These are phyloP conservation scores for Mycena crocata DNA, from an alignment of 768 basidiomycete species.

Conservation along the genomic window DNA sequence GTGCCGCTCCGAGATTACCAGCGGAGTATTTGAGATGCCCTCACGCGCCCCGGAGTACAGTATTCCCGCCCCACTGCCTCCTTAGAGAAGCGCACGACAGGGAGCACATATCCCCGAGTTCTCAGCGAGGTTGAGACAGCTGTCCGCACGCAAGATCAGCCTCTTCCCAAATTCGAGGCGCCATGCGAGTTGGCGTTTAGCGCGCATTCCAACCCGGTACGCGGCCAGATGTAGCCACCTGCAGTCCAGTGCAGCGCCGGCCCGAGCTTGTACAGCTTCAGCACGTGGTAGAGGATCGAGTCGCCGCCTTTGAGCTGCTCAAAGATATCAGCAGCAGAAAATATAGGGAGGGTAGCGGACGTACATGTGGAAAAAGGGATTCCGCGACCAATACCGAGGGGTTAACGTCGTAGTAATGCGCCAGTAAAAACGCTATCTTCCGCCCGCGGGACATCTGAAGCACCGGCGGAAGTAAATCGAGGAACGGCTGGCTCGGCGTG, in stretches of 20 bases:
- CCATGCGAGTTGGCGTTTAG: too few relatives aligned
- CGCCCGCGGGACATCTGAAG: conserved; percentile 78
- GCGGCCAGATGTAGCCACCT: conserved; percentile 85
- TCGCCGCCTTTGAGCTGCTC: conserved; percentile 82
- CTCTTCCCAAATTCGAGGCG: too few relatives aligned
- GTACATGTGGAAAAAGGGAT: conserved; percentile 74
- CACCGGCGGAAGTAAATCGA: conserved; percentile 78
- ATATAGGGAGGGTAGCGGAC: background rate
- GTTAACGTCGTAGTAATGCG: conserved; percentile 74
- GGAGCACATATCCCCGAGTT: too few relatives aligned
- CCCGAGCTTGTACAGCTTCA: conserved; percentile 79
- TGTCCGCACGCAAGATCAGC: too few relatives aligned
- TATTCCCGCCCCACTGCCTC: too few relatives aligned
- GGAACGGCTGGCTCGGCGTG: conserved; percentile 77
- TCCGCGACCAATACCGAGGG: conserved; percentile 79
- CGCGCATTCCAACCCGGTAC: too few relatives aligned
- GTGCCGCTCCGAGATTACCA: too few relatives aligned
- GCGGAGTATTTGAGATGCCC: too few relatives aligned
- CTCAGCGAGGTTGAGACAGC: too few relatives aligned
- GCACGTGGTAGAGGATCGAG: conserved; percentile 77
- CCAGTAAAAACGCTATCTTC: conserved; percentile 79
- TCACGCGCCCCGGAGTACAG: too few relatives aligned
- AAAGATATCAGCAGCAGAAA: background rate
- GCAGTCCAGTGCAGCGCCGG: conserved; percentile 86
- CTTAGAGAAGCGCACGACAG: too few relatives aligned